These are phyloP conservation scores for Pseudognaphalium luteoalbum DNA, from an alignment of 129 eudicot genomes.

Conservation along the genomic window DNA sequence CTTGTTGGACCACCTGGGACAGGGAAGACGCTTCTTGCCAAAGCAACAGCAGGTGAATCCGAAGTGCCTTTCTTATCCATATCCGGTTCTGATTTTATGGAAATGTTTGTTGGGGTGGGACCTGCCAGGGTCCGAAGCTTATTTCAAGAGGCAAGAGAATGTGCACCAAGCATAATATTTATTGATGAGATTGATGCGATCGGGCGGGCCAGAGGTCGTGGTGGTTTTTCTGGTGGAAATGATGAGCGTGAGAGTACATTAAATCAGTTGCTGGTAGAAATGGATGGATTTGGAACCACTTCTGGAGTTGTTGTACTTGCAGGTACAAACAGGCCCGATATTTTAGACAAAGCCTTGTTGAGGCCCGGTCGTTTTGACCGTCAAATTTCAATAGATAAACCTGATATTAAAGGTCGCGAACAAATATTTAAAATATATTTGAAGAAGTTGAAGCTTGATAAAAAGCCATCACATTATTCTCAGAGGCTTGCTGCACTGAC, in stretches of 20 bases:
- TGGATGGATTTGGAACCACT: slow-evolving; percentile 86
- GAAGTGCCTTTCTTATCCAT: slow-evolving; percentile 72
- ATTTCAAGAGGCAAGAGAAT: slow-evolving; percentile 74
- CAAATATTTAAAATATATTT: slow-evolving; percentile 78
- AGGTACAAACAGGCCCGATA: slow-evolving; percentile 78
- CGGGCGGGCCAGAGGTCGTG: slow-evolving; percentile 82
- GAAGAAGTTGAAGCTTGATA: slow-evolving; percentile 65
- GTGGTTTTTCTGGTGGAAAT: slow-evolving; percentile 63
- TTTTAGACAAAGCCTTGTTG: slow-evolving; percentile 69
- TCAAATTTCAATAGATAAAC: slow-evolving; percentile 75
- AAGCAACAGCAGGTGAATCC: slow-evolving; percentile 93
- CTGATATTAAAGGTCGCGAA: slow-evolving; percentile 86
- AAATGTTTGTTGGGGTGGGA: slow-evolving; percentile 92
- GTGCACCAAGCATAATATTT: slow-evolving; percentile 80
- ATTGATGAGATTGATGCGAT: slow-evolving; percentile 88
- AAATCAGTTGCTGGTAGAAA: slow-evolving; percentile 85
- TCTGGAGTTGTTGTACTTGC: slow-evolving; percentile 83
- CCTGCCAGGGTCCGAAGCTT: slow-evolving; percentile 75
- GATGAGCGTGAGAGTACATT: slow-evolving; percentile 81
- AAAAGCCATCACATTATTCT: slow-evolving; percentile 61
- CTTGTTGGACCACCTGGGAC: slow-evolving; percentile 94
- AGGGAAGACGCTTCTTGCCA: slow-evolving; percentile 83
- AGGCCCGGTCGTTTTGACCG: slow-evolving; percentile 87
- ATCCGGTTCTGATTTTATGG: slow-evolving; percentile 83
- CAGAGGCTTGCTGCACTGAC: slow-evolving; percentile 80